Conservation (phyloP, 148 eudicot species). For the Drosera capensis region DNA sequence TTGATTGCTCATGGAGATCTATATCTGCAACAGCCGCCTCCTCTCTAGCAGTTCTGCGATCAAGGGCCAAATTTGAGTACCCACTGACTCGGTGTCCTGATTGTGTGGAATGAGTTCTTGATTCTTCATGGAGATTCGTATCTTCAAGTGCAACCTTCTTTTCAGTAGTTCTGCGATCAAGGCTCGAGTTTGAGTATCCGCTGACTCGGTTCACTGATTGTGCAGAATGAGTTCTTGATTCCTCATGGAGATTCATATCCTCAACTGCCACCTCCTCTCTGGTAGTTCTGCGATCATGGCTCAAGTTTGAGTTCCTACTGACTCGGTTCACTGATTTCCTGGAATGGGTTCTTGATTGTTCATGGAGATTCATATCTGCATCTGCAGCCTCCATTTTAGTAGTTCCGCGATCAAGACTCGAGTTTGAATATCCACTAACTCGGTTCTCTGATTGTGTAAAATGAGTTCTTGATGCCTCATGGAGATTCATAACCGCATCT, state of each 20-base stretch:
- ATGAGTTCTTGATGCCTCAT: slow-evolving; percentile 20
- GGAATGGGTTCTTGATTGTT: slow-evolving; percentile 16
- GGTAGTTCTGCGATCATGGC: too few relatives aligned
- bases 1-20: not conserved
- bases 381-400: too few relatives aligned
- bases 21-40: not conserved
- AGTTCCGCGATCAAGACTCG: not conserved
- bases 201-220: slow-evolving; percentile 9
- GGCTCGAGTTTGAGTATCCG: slow-evolving; percentile 10
- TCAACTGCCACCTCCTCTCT: not conserved
- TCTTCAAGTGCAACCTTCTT: not conserved
- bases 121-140: not conserved
- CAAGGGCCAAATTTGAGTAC: slow-evolving; percentile 11
- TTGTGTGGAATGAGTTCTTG: not conserved
- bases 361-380: too few relatives aligned
- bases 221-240: not conserved
- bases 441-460: slow-evolving; percentile 6
- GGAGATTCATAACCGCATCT: slow-evolving; percentile 9
- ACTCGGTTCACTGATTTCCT: slow-evolving; percentile 5
- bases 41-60: not conserved
- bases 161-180: too few relatives aligned
- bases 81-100: slow-evolving; percentile 6
- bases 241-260: not conserved
- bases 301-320: too few relatives aligned
- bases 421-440: not conserved